These are phyloP conservation scores for Didymella glomerata DNA, from an alignment of 2,329 filamentous ascomycete genomes.

Conservation along the genomic window DNA sequence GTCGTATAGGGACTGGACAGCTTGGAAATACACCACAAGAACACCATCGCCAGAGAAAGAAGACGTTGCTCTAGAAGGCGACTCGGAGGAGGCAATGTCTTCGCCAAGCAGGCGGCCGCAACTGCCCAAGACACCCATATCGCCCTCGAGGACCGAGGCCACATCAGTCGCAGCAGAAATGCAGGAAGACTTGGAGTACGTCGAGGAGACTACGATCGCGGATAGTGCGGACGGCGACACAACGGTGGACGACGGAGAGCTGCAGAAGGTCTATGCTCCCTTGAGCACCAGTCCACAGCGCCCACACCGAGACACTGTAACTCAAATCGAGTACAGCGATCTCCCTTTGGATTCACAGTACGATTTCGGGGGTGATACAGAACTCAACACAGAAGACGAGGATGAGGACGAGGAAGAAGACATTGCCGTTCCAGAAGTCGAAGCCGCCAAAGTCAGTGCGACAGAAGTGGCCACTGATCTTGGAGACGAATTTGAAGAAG, in stretches of 20 bases:
- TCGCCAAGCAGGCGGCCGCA: slow-evolving; percentile 38
- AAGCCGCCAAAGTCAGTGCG: slow-evolving; percentile 3
- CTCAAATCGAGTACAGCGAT: slow-evolving; percentile 20
- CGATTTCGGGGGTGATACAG: slow-evolving; percentile 42
- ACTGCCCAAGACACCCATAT: slow-evolving; percentile 41
- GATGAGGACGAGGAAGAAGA: slow-evolving; percentile 21
- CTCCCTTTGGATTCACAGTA: slow-evolving; percentile 69
- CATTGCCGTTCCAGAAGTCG: not conserved
- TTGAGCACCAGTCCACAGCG: not conserved
- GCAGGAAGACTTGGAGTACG: slow-evolving; percentile 1
- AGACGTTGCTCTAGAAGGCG: slow-evolving; percentile 28
- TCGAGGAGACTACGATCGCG: slow-evolving; percentile 14
- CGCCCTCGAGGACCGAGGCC: slow-evolving; percentile 22
- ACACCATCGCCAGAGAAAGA: slow-evolving; percentile 74
- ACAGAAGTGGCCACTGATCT: slow-evolving; percentile 12
- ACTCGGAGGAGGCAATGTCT: slow-evolving; percentile 21
- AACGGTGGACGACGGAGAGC: slow-evolving; percentile 17
- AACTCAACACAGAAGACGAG: slow-evolving; percentile 36
- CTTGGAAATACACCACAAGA: slow-evolving; percentile 78
- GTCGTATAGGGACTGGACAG: slow-evolving; percentile 69
- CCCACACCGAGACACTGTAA: slow-evolving; percentile 3
- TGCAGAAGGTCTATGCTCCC: slow-evolving; percentile 1
- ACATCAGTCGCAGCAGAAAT: slow-evolving; percentile 13
- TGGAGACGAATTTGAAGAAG: slow-evolving; percentile 13
- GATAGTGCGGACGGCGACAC: slow-evolving; percentile 18